Conservation (phyloP, 169 alveolate species). For the Cryptosporidium muris region DNA sequence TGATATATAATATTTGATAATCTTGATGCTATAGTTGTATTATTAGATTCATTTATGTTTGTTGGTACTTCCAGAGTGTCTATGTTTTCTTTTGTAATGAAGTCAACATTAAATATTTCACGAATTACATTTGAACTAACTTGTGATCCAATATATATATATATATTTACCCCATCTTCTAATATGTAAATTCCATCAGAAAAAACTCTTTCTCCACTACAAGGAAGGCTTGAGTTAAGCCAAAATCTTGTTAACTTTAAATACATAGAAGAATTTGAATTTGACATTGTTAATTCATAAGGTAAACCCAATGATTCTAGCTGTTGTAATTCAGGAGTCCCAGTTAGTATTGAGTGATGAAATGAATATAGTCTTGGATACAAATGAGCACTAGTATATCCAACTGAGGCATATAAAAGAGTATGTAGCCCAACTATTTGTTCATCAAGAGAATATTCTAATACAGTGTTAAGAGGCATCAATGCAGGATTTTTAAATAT, state of each 20-base stretch:
- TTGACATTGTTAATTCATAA: slow-evolving; percentile 21
- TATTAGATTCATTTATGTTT: neutral
- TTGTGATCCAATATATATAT: slow-evolving; percentile 47
- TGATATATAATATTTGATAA: slow-evolving; percentile 48
- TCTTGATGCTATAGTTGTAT: neutral
- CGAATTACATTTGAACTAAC: slow-evolving; percentile 24
- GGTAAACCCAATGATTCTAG: slow-evolving; percentile 52
- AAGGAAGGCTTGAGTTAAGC: slow-evolving; percentile 43
- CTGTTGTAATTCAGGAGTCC: slow-evolving; percentile 7
- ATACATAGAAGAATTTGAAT: neutral
- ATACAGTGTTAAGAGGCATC: slow-evolving; percentile 56
- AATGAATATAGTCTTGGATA: slow-evolving; percentile 57
- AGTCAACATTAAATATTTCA: slow-evolving; percentile 11
- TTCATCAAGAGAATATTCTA: slow-evolving; percentile 39
- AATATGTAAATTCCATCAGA: slow-evolving; percentile 61
- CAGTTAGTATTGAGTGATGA: slow-evolving; percentile 26
- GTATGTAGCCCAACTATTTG: slow-evolving; percentile 58
- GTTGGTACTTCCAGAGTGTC: neutral
- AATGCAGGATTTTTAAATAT: slow-evolving; percentile 44
- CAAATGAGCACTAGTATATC: slow-evolving; percentile 39
- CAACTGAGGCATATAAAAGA: slow-evolving; percentile 35
- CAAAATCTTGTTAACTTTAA: slow-evolving; percentile 33
- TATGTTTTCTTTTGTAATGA: slow-evolving; percentile 14
- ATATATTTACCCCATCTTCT: slow-evolving; percentile 59
- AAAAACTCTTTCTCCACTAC: slow-evolving; percentile 50